phyloP scores from a whole-genome alignment of 495 filamentous ascomycete species.

The Durotheca rogersii region DNA sequence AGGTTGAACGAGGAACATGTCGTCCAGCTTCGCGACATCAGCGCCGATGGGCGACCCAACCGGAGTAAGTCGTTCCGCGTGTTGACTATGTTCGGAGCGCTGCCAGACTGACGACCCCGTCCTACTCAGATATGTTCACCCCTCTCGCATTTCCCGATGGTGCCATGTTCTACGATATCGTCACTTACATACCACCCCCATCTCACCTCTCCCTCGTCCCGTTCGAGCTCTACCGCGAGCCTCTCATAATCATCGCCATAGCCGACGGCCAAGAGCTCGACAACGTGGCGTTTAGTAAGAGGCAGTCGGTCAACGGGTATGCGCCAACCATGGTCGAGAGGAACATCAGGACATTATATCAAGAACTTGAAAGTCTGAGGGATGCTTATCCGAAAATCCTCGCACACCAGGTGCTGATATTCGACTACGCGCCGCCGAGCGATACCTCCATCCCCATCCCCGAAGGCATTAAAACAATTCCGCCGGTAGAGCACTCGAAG shows the following conservation, averaged over 20 bases:
- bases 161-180: conserved; percentile 85
- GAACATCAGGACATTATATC: conserved; percentile 56
- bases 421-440: conserved; percentile 59
- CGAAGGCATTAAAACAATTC: conserved; percentile 68
- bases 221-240: conserved; percentile 81
- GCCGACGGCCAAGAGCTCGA: conserved; percentile 68
- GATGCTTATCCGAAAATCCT: conserved; percentile 74
- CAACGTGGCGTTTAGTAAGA: conserved; percentile 45
- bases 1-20: conserved; percentile 78
- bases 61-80: conserved; percentile 64
- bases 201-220: conserved; percentile 78
- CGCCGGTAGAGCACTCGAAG: conserved; percentile 66
- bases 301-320: conserved; percentile 46
- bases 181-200: conserved; percentile 72
- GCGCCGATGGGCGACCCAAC: conserved; percentile 80
- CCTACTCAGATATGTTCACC: conserved; percentile 81
- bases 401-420: conserved; percentile 75
- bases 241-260: conserved; percentile 75
- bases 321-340: conserved; percentile 48
- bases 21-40: conserved; percentile 87
- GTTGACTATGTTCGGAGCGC: conserved; percentile 5
- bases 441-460: conserved; percentile 52
- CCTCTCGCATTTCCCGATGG: conserved; percentile 89
- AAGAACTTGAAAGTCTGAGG: conserved; percentile 66
- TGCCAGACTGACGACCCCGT: conserved; percentile 35